phyloP scores from a whole-genome alignment of 2,329 filamentous ascomycete genomes.

The Chaetomiaceae sp. region DNA sequence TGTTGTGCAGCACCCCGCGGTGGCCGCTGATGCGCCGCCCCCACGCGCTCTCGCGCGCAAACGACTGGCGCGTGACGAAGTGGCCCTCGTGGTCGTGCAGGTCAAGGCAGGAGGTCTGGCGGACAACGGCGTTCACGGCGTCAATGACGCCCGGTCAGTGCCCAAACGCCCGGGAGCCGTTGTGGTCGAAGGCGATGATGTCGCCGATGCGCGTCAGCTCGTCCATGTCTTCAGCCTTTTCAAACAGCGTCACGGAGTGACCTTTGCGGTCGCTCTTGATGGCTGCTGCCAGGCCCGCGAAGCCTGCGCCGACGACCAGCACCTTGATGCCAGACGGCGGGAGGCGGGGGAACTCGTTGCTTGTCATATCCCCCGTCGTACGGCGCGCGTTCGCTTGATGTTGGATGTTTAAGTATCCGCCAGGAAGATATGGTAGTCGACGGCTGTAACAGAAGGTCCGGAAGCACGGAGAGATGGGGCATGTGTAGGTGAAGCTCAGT shows the following conservation, averaged over 20 bases:
- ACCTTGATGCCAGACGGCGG: slow-evolving; percentile 39
- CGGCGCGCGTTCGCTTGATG: too few species aligned
- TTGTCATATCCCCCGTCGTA: neutral
- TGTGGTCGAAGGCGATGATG: slow-evolving; percentile 50
- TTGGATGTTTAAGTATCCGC: too few species aligned
- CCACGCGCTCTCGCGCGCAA: slow-evolving; percentile 29
- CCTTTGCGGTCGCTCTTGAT: slow-evolving; percentile 54
- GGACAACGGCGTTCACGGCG: slow-evolving; percentile 44
- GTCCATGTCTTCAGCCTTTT: slow-evolving; percentile 36
- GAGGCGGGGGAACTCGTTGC: slow-evolving; percentile 1
- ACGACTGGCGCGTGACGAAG: slow-evolving; percentile 42
- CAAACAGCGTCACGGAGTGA: slow-evolving; percentile 41
- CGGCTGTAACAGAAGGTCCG: too few species aligned
- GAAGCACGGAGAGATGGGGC: too few species aligned
- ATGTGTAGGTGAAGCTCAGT: too few species aligned
- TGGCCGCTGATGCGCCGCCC: slow-evolving; percentile 49
- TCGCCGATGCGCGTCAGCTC: slow-evolving; percentile 43
- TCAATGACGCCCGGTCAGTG: slow-evolving; percentile 48
- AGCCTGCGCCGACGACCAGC: slow-evolving; percentile 47
- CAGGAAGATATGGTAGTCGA: too few species aligned
- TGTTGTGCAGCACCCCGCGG: slow-evolving; percentile 45
- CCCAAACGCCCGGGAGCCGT: slow-evolving; percentile 52
- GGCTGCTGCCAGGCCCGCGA: slow-evolving; percentile 52
- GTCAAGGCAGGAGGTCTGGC: slow-evolving; percentile 36
- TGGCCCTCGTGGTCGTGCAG: slow-evolving; percentile 43